Conservation (phyloP, 2,329 filamentous ascomycete species). For the Aspergillus puulaauensis region DNA sequence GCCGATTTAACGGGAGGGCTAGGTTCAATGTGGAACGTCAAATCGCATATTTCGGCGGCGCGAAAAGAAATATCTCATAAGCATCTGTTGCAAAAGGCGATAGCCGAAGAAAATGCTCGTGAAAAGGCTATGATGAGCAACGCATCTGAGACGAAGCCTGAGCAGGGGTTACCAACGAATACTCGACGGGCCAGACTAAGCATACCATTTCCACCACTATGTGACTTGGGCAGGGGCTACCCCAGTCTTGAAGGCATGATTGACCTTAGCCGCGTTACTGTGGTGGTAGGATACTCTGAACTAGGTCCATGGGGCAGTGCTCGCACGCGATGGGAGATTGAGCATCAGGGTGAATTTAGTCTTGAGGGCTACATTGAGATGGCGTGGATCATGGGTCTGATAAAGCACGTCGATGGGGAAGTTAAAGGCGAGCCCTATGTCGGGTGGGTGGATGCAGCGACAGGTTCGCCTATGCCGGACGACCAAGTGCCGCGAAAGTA, state of each 20-base stretch:
- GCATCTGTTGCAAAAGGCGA: conserved; percentile 21
- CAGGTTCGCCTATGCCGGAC: conserved; percentile 13
- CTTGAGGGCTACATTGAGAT: conserved; percentile 97
- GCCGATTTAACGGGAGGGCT: conserved; percentile 43
- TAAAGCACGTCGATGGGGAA: conserved; percentile 94
- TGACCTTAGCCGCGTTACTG: conserved; percentile 38
- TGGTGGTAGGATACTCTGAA: conserved; percentile 43
- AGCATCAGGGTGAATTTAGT: conserved; percentile 92
- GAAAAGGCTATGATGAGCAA: conserved; percentile 7
- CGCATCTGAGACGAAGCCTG: neutral
- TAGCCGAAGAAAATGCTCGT: conserved; percentile 21
- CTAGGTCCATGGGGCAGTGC: conserved; percentile 88
- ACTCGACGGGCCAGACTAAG: conserved; percentile 10
- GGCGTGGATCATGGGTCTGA: conserved; percentile 99
- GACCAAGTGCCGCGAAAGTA: conserved; percentile 15
- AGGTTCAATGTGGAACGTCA: conserved; percentile 28
- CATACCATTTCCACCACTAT: conserved; percentile 10
- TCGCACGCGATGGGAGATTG: conserved; percentile 98
- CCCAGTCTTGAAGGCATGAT: conserved; percentile 35
- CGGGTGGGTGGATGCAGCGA: conserved; percentile 56
- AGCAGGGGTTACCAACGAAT: neutral
- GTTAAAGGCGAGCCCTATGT: conserved; percentile 95
- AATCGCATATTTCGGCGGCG: conserved; percentile 20
- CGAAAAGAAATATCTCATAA: conserved; percentile 19
- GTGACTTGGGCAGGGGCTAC: conserved; percentile 4